Evolutionary conservation across 108 stramenopile genomes (phyloP).

Genomic region (Skeletonema tropicum): DNA sequence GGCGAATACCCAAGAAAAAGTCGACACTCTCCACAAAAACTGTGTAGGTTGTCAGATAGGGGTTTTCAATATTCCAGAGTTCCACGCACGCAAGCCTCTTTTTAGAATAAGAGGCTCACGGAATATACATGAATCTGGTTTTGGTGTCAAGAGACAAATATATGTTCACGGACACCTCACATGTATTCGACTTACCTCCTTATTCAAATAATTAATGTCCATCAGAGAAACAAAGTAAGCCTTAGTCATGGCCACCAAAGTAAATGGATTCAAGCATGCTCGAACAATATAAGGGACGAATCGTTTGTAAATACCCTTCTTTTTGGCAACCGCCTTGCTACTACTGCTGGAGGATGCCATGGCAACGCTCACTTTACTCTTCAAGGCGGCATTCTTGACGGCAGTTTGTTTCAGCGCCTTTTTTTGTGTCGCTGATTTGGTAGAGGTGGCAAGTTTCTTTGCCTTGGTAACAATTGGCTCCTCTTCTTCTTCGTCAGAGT

Average conservation of each 20-base stretch:
- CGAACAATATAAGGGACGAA: slow-evolving; percentile 77
- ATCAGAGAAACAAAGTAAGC: slow-evolving; percentile 75
- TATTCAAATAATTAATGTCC: slow-evolving; percentile 65
- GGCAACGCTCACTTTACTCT: slow-evolving; percentile 40
- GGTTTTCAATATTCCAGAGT: slow-evolving; percentile 37
- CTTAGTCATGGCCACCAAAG: slow-evolving; percentile 68
- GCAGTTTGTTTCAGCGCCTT: slow-evolving; percentile 19
- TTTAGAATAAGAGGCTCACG: slow-evolving; percentile 19
- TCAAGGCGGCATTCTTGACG: slow-evolving; percentile 34
- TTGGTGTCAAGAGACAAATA: background rate
- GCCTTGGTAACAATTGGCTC: slow-evolving; percentile 44
- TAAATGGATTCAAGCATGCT: slow-evolving; percentile 84
- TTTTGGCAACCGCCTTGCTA: slow-evolving; percentile 33
- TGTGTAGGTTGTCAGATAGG: slow-evolving; percentile 14
- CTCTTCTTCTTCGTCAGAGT: slow-evolving; percentile 64
- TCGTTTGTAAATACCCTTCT: slow-evolving; percentile 47
- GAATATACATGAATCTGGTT: slow-evolving; percentile 54
- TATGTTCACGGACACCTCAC: background rate
- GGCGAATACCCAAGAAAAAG: slow-evolving; percentile 27
- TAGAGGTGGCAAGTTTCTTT: slow-evolving; percentile 45
- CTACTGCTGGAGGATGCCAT: slow-evolving; percentile 34
- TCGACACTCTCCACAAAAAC: slow-evolving; percentile 27
- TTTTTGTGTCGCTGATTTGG: slow-evolving; percentile 52
- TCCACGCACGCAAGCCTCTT: slow-evolving; percentile 45
- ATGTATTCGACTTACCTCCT: slow-evolving; percentile 53